A percentile compares a stretch with the other conserved stretches of the same genome.
phyloP scores from a whole-genome alignment of 75 land plant species.

The Gnetum montanum region DNA sequence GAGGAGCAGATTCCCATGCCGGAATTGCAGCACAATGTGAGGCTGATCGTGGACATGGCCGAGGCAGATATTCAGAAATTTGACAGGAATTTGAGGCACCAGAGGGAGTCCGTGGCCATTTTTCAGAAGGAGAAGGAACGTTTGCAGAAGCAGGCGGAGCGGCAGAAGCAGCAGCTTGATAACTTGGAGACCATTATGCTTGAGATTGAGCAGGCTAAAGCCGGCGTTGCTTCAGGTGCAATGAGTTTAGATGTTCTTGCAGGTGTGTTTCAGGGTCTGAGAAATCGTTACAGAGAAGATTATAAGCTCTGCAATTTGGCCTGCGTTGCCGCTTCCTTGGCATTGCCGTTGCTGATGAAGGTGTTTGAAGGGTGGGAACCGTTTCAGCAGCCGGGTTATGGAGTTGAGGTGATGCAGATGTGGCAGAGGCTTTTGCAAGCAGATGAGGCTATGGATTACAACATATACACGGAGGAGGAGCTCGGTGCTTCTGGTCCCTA shows the following conservation, averaged over 20 bases:
- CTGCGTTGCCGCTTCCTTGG: conserved; percentile 69
- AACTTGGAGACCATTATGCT: conserved; percentile 48
- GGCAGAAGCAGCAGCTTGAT: conserved; percentile 55
- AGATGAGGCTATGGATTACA: conserved; percentile 46
- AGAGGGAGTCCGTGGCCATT: conserved; percentile 39
- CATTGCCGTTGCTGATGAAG: conserved; percentile 50
- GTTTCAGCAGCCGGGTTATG: conserved; percentile 68
- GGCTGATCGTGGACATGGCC: conserved; percentile 71
- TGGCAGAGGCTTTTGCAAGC: conserved; percentile 75
- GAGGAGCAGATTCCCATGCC: conserved; percentile 82
- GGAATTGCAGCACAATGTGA: conserved; percentile 87
- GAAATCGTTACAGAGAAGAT: conserved; percentile 37
- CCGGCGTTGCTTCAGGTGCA: conserved; percentile 34
- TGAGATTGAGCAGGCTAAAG: conserved; percentile 27
- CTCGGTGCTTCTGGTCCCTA: conserved; percentile 41
- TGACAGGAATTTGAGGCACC: conserved; percentile 35
- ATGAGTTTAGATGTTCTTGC: conserved; percentile 65
- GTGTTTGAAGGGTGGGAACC: conserved; percentile 94
- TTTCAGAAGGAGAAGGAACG: conserved; percentile 42
- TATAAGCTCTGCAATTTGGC: conserved; percentile 76
- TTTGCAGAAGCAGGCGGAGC: conserved; percentile 28
- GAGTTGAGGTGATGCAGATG: conserved; percentile 37
- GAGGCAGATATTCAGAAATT: conserved; percentile 63
- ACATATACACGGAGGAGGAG: conserved; percentile 28
- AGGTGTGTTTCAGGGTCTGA: conserved; percentile 39